Evolutionary conservation across 495 filamentous ascomycete species (phyloP).

Genomic region (Achaetomiella virescens): DNA sequence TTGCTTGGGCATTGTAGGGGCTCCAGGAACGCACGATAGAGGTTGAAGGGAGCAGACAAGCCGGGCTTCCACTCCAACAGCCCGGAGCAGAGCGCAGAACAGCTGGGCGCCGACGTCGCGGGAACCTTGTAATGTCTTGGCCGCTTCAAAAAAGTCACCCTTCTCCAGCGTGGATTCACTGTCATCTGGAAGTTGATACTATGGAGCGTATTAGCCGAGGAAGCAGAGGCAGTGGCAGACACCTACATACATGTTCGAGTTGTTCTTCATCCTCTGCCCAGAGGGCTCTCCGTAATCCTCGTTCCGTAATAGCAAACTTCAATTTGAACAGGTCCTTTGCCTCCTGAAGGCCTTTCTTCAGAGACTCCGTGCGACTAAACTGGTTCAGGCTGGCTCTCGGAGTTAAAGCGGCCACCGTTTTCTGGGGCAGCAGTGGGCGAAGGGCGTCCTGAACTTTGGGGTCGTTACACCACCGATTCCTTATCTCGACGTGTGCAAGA

Average conservation of each 20-base stretch:
- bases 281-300: conserved; percentile 61
- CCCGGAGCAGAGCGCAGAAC: conserved; percentile 78
- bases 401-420: conserved; percentile 55
- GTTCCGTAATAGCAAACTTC: conserved; percentile 61
- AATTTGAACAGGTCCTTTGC: conserved; percentile 58
- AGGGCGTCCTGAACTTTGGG: conserved; percentile 54
- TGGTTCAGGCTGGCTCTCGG: conserved; percentile 59
- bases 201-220: conserved; percentile 20
- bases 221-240: conserved; percentile 7
- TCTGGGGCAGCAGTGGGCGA: conserved; percentile 53
- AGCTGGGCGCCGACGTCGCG: conserved; percentile 86
- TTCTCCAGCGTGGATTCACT: conserved; percentile 49
- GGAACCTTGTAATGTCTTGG: conserved; percentile 62
- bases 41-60: conserved; percentile 90
- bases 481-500: conserved; percentile 61
- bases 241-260: conserved; percentile 48
- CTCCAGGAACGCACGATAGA: conserved; percentile 61
- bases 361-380: conserved; percentile 61
- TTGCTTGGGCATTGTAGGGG: conserved; percentile 43
- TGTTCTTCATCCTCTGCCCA: conserved; percentile 63
- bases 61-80: conserved; percentile 70
- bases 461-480: conserved; percentile 90
- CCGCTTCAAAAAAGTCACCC: conserved; percentile 64
- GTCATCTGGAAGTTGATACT: conserved; percentile 52
- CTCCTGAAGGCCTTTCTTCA: conserved; percentile 71